Percentiles rank a stretch among this genome's conserved stretches.
phyloP scores from a whole-genome alignment of 2,329 filamentous ascomycete genomes.

The Penicillium sp. region DNA sequence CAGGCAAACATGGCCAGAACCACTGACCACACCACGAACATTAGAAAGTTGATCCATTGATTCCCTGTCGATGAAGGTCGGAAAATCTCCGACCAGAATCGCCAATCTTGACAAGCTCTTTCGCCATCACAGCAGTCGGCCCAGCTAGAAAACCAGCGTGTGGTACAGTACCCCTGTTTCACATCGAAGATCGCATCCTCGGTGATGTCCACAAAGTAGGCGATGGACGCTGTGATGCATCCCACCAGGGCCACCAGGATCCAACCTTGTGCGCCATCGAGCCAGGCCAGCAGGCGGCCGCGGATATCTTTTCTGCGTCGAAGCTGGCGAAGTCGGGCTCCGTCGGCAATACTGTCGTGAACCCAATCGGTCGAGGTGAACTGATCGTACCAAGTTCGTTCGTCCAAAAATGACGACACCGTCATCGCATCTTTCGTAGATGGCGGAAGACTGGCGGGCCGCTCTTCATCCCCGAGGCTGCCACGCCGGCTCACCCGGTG shows the following conservation, averaged over 20 bases:
- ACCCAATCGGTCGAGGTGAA: slow-evolving; percentile 98
- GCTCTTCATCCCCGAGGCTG: slow-evolving; percentile 41
- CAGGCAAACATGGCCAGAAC: slow-evolving; percentile 66
- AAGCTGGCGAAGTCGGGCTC: slow-evolving; percentile 77
- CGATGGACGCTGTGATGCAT: slow-evolving; percentile 73
- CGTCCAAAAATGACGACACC: slow-evolving; percentile 63
- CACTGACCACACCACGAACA: slow-evolving; percentile 69
- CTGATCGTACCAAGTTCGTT: slow-evolving; percentile 97
- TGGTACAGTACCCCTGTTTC: slow-evolving; percentile 80
- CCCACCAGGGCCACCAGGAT: slow-evolving; percentile 86
- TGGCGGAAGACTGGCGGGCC: slow-evolving; percentile 18
- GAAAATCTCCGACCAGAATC: slow-evolving; percentile 60
- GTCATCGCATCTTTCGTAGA: slow-evolving; percentile 51
- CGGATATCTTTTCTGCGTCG: slow-evolving; percentile 75
- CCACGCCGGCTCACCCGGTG: slow-evolving; percentile 47
- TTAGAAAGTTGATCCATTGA: slow-evolving; percentile 66
- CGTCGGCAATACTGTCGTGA: slow-evolving; percentile 92
- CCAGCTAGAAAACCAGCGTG: slow-evolving; percentile 66
- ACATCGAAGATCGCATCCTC: slow-evolving; percentile 81
- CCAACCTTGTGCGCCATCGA: slow-evolving; percentile 91
- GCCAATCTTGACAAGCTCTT: slow-evolving; percentile 54
- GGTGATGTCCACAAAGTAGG: slow-evolving; percentile 82
- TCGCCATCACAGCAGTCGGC: slow-evolving; percentile 58
- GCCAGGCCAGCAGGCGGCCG: slow-evolving; percentile 68
- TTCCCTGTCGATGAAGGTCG: slow-evolving; percentile 44